phyloP scores from a whole-genome alignment of 192 early-diverging fungal species.

The Chytriomyces hyalinus region DNA sequence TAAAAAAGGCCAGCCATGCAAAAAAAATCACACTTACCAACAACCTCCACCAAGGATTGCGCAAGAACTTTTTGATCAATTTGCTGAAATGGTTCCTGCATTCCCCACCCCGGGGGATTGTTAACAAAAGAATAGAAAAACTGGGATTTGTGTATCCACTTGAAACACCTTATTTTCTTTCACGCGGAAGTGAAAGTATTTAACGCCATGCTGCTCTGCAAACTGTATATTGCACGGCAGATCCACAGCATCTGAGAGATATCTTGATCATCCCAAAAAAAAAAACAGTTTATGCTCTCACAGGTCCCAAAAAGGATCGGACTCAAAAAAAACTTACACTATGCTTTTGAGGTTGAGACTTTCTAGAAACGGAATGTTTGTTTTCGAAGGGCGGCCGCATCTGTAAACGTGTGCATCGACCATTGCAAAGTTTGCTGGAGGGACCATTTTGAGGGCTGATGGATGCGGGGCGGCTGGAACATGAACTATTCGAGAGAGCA shows the following conservation, averaged over 20 bases:
- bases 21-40: slow-evolving; percentile 43
- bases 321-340: slow-evolving; percentile 61
- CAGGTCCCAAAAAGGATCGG: neutral
- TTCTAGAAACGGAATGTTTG: slow-evolving; percentile 88
- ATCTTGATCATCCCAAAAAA: slow-evolving; percentile 64
- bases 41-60: slow-evolving; percentile 45
- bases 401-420: slow-evolving; percentile 93
- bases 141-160: too few relatives aligned
- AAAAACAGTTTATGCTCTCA: neutral
- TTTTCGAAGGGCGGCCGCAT: slow-evolving; percentile 90
- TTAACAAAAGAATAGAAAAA: neutral
- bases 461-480: slow-evolving; percentile 19
- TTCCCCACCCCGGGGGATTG: neutral
- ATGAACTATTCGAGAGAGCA: slow-evolving; percentile 1
- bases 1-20: slow-evolving; percentile 27
- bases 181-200: slow-evolving; percentile 85
- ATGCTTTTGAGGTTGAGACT: slow-evolving; percentile 87
- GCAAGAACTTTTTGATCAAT: slow-evolving; percentile 57
- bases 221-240: slow-evolving; percentile 87
- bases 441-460: slow-evolving; percentile 60
- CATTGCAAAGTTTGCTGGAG: slow-evolving; percentile 96
- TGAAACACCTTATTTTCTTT: slow-evolving; percentile 88
- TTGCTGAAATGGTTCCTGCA: slow-evolving; percentile 56
- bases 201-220: slow-evolving; percentile 76
- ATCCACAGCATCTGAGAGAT: slow-evolving; percentile 92